Conservation (phyloP, 495 filamentous ascomycete species). For the Rusavskia elegans region DNA sequence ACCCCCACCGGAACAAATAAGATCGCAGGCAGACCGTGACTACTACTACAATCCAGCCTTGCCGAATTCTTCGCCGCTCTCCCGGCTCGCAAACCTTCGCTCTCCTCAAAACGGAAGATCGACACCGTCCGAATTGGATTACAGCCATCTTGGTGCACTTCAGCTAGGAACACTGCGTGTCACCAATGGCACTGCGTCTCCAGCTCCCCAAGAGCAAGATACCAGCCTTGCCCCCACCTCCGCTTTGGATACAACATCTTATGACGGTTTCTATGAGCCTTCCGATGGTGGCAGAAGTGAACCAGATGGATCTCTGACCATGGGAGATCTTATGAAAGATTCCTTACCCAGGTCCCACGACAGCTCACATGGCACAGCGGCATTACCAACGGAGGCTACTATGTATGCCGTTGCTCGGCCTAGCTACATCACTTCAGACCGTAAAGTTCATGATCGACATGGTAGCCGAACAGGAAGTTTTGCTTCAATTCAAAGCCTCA, state of each 20-base stretch:
- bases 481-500: no score
- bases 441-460: no score
- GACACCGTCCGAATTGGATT: constrained; percentile 28
- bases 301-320: background rate
- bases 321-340: background rate
- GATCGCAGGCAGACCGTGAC: constrained; percentile 6
- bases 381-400: no score
- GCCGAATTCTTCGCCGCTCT: constrained; percentile 10
- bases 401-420: no score
- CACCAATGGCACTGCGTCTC: constrained; percentile 30
- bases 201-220: constrained; percentile 14
- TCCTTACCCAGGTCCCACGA: background rate
- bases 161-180: constrained; percentile 33
- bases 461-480: no score
- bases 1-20: constrained; percentile 1
- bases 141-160: constrained; percentile 33
- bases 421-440: no score
- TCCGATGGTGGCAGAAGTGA: background rate
- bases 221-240: background rate
- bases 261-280: background rate
- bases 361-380: background rate
- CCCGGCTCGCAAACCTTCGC: constrained; percentile 8
- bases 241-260: background rate
- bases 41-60: constrained; percentile 12
- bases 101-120: constrained; percentile 9